phyloP scores from a whole-genome alignment of 441 rosid species.

The Macaranga tanarius region DNA sequence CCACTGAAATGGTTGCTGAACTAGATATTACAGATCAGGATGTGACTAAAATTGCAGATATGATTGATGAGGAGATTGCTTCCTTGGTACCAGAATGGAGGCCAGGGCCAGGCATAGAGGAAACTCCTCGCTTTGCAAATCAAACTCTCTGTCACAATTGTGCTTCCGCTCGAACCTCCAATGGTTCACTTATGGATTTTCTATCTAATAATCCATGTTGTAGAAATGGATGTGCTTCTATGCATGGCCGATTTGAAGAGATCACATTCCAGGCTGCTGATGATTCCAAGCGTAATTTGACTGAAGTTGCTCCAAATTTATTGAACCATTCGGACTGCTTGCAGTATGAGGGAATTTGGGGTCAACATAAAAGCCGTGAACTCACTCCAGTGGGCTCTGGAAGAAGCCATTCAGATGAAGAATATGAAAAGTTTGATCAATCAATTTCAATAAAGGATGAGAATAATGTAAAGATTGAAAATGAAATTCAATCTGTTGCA shows the following conservation, averaged over 20 bases:
- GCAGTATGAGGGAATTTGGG: slow-evolving; percentile 65
- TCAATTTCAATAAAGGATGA: slow-evolving; percentile 28
- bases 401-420: slow-evolving; percentile 76
- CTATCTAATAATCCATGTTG: slow-evolving; percentile 53
- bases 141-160: slow-evolving; percentile 58
- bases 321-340: slow-evolving; percentile 33
- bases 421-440: slow-evolving; percentile 46
- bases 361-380: slow-evolving; percentile 70
- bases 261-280: slow-evolving; percentile 53
- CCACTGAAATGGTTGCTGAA: slow-evolving; percentile 97
- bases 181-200: slow-evolving; percentile 53
- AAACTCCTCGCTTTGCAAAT: slow-evolving; percentile 46
- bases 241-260: slow-evolving; percentile 89
- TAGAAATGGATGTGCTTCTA: slow-evolving; percentile 59
- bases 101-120: slow-evolving; percentile 66
- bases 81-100: slow-evolving; percentile 76
- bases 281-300: slow-evolving; percentile 36
- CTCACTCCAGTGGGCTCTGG: slow-evolving; percentile 65
- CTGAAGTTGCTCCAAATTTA: slow-evolving; percentile 32
- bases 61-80: slow-evolving; percentile 85
- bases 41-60: slow-evolving; percentile 72
- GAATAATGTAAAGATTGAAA: slow-evolving; percentile 27
- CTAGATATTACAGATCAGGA: slow-evolving; percentile 76
- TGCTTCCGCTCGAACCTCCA: slow-evolving; percentile 64
- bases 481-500: slow-evolving; percentile 22